Evolutionary conservation across 176 grass and related monocot species (phyloP), one percentile per base, ranked within the genome.

Genomic region (Carex cristatella): DNA sequence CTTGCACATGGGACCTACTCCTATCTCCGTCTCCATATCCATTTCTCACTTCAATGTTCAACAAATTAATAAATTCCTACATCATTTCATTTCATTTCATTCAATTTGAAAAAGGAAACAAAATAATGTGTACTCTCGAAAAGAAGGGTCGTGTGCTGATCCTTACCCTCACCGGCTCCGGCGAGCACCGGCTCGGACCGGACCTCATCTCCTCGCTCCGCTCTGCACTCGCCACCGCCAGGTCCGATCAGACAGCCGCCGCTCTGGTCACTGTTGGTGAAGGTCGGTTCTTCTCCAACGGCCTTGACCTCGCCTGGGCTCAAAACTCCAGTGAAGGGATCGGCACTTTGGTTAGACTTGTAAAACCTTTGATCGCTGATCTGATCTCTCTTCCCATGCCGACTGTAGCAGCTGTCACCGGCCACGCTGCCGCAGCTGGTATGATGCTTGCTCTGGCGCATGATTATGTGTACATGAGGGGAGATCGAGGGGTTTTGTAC

Each of bases 281-380:
- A 87, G 95, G 92, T 51, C 89, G 91, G 3, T 98, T 98, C 89
- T 98, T 98, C 89, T 98, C 95, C 83, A 98, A 98, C 80, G 95
- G 95, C 0, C 90, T 98, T 3, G 95, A 94, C 79, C 81, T 93
- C 56, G 90, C 79, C 31, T 94, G 92, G 90, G 90, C 84, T 69
- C 77, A 82, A 12, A 27, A 33, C 44, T 89, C 94, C n/a, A 84
- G 80, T 65, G 78, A 83, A 27, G 81, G 82, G 8, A 18, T 91
- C 49, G 1, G 12, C 14, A 75, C 87, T 83, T 84, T 97, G 77
- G 68, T 91, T 44, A 44, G 40, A 53, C 83, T 90, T 4, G 81
- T 97, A 19, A 82, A 83, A 27, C 90, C 71, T 62, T 63, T 92
- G 61, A 83, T 92, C 23, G 89, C 87, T 72, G 94, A 90, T 66